phyloP scores from a whole-genome alignment of 345 rosid genomes.

The Lumnitzera racemosa region DNA sequence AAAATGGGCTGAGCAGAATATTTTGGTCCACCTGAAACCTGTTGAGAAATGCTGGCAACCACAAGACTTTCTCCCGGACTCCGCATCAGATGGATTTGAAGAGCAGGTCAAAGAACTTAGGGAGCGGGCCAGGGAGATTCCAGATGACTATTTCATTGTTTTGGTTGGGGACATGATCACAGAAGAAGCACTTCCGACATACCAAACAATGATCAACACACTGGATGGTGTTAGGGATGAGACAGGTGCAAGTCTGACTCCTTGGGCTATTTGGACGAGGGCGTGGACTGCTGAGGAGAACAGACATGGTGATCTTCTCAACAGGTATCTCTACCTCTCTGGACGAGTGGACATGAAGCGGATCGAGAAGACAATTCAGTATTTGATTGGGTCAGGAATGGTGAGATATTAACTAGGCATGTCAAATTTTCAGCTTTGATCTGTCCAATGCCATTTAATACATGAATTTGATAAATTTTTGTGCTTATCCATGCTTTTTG shows the following conservation, averaged over 20 bases:
- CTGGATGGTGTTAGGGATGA: slow-evolving; percentile 74
- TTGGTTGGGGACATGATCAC: slow-evolving; percentile 87
- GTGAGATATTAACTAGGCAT: slow-evolving; percentile 27
- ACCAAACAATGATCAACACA: slow-evolving; percentile 72
- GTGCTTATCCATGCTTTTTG: neutral
- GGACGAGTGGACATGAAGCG: slow-evolving; percentile 71
- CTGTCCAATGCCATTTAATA: neutral
- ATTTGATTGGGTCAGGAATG: slow-evolving; percentile 70
- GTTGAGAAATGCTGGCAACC: slow-evolving; percentile 97
- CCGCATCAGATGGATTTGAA: slow-evolving; percentile 69
- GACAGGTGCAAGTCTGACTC: slow-evolving; percentile 71
- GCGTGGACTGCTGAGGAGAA: slow-evolving; percentile 82
- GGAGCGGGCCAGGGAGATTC: slow-evolving; percentile 72
- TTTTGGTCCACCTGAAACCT: slow-evolving; percentile 62
- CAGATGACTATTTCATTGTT: slow-evolving; percentile 80
- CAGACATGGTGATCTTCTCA: slow-evolving; percentile 69
- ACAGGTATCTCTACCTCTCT: slow-evolving; percentile 58
- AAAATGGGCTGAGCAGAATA: slow-evolving; percentile 72
- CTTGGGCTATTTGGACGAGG: slow-evolving; percentile 72
- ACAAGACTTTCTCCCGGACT: slow-evolving; percentile 83
- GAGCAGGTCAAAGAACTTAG: slow-evolving; percentile 80
- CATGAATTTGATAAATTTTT: too few relatives aligned
- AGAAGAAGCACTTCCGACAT: slow-evolving; percentile 83
- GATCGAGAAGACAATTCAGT: slow-evolving; percentile 67
- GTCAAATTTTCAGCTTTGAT: neutral